These are phyloP conservation scores for Pseudogymnoascus sp. DNA, from an alignment of 2,329 filamentous ascomycete species.

Conservation along the genomic window DNA sequence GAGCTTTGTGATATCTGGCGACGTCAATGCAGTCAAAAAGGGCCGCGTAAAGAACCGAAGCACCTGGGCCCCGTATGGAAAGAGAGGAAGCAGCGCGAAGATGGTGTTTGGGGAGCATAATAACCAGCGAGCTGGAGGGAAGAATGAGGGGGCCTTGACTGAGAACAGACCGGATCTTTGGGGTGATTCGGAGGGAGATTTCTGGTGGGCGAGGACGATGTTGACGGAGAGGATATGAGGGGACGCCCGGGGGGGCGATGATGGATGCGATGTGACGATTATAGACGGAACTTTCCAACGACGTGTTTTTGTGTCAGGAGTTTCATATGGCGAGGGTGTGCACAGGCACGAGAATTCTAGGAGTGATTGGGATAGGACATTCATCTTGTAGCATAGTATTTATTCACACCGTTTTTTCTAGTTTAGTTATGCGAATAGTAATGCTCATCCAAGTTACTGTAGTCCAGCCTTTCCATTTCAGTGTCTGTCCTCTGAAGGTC, in stretches of 20 bases:
- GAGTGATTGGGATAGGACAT: slow-evolving; percentile 6
- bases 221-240: slow-evolving; percentile 5
- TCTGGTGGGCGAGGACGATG: slow-evolving; percentile 51
- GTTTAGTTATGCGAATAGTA: slow-evolving; percentile 1
- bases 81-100: slow-evolving; percentile 22
- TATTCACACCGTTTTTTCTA: background rate
- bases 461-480: background rate
- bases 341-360: background rate
- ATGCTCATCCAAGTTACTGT: background rate
- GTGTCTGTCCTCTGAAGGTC: background rate
- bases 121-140: slow-evolving; percentile 40
- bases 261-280: slow-evolving; percentile 2
- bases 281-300: background rate
- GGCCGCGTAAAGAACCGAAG: slow-evolving; percentile 16
- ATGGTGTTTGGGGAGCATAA: slow-evolving; percentile 55
- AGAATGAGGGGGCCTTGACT: slow-evolving; percentile 36
- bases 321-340: slow-evolving; percentile 5
- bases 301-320: slow-evolving; percentile 8
- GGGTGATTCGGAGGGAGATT: slow-evolving; percentile 45
- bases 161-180: slow-evolving; percentile 36
- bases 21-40: slow-evolving; percentile 24
- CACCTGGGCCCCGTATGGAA: slow-evolving; percentile 20
- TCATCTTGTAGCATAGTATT: slow-evolving; percentile 7
- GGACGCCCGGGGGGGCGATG: slow-evolving; percentile 1
- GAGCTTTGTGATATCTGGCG: slow-evolving; percentile 25